Percentiles rank a stretch among this genome's conserved stretches.
Conservation (phyloP, 345 rosid genomes). For the Conringia planisiliqua region DNA sequence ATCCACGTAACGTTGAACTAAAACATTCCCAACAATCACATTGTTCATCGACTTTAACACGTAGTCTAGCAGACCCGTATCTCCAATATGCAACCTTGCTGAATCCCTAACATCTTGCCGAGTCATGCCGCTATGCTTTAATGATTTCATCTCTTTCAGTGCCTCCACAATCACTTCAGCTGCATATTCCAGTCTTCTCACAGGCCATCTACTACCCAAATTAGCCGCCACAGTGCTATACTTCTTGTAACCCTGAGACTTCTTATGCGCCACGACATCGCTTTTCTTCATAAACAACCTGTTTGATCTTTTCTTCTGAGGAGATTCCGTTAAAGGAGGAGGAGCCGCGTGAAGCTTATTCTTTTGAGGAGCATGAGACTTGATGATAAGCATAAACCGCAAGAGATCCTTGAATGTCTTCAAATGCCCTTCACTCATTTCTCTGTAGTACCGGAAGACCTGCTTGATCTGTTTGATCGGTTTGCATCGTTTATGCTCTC, state of each 20-base stretch:
- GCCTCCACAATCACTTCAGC: slow-evolving; percentile 75
- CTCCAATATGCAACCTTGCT: slow-evolving; percentile 87
- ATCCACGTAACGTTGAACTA: slow-evolving; percentile 60
- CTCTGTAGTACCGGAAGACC: slow-evolving; percentile 51
- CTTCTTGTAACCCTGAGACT: slow-evolving; percentile 36
- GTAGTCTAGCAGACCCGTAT: slow-evolving; percentile 80
- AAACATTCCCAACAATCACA: slow-evolving; percentile 51
- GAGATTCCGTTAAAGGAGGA: slow-evolving; percentile 10
- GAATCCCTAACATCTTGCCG: slow-evolving; percentile 89
- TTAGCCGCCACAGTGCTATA: slow-evolving; percentile 47
- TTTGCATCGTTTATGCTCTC: slow-evolving; percentile 19
- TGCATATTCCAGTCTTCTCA: slow-evolving; percentile 69
- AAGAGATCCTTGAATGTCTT: slow-evolving; percentile 67
- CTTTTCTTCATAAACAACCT: slow-evolving; percentile 35
- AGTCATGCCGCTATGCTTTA: slow-evolving; percentile 58
- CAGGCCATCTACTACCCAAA: slow-evolving; percentile 80
- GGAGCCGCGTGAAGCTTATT: slow-evolving; percentile 33
- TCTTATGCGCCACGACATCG: slow-evolving; percentile 29
- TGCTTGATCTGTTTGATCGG: slow-evolving; percentile 46
- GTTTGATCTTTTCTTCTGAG: slow-evolving; percentile 15
- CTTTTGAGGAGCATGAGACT: slow-evolving; percentile 37
- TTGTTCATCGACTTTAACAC: slow-evolving; percentile 83
- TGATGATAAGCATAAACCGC: slow-evolving; percentile 64
- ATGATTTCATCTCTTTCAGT: slow-evolving; percentile 48
- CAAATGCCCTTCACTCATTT: slow-evolving; percentile 58